Evolutionary conservation across 352 stramenopile species (phyloP).

Genomic region (Phytopythium cucurbitacearum): DNA sequence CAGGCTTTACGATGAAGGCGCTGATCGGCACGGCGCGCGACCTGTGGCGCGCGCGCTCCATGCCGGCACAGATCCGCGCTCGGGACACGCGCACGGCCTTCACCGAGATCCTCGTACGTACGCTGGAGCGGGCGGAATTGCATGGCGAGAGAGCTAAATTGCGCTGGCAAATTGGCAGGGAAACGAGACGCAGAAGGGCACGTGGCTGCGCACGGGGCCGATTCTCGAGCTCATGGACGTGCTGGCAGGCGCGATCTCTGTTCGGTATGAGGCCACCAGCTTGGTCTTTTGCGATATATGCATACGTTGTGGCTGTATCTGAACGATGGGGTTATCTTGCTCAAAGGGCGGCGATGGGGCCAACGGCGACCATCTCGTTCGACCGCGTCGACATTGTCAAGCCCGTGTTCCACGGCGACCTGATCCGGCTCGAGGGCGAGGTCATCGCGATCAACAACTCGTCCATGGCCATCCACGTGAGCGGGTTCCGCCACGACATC

Average conservation of each 20-base stretch:
- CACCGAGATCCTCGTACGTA: constrained; percentile 49
- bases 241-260: constrained; percentile 36
- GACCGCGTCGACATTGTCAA: constrained; percentile 52
- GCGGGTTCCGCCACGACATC: constrained; percentile 43
- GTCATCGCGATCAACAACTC: constrained; percentile 45
- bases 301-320: not conserved
- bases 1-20: constrained; percentile 34
- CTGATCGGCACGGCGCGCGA: constrained; percentile 35
- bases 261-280: constrained; percentile 9
- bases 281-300: not conserved
- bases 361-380: constrained; percentile 48
- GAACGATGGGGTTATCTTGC: not conserved
- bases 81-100: constrained; percentile 52
- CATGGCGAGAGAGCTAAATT: not conserved
- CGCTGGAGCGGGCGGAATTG: not conserved
- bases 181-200: constrained; percentile 41
- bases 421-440: constrained; percentile 48
- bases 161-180: constrained; percentile 15
- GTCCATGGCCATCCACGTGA: constrained; percentile 50
- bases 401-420: constrained; percentile 47
- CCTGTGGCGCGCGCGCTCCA: constrained; percentile 35
- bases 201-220: constrained; percentile 39
- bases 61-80: constrained; percentile 37
- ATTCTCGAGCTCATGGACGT: constrained; percentile 58
- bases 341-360: constrained; percentile 23